Evolutionary conservation across 139 green algal genomes (phyloP), one percentile per base, ranked within the genome.

Genomic region (Ulvella scutata): DNA sequence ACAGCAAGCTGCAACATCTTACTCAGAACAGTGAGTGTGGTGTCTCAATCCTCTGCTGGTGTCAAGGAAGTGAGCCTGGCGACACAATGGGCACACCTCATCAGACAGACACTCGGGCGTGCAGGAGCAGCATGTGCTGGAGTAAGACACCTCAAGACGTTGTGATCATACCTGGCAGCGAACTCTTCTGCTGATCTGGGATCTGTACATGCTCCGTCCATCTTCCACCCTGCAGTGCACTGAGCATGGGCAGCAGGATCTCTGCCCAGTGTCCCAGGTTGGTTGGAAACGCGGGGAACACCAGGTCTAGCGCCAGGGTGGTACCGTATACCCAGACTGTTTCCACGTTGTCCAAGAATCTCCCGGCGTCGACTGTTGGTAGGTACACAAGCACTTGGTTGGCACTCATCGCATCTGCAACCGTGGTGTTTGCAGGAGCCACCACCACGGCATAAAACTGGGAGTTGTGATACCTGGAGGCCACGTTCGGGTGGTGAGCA

Each of bases 191-290:
- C n/a, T n/a, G n/a, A n/a, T n/a, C n/a, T n/a, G n/a, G n/a, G n/a
- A n/a, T 26, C 33, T 67, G 51, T 34, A 74, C 10, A 43, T 74
- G 62, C 29, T 74, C 28, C 3, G 38, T 38, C 82, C 82, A 86
- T 0, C 26, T 31, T 13, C 59, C 72, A n/a, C 44, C 35, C 1
- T 33, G 37, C 9, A 95, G 81, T 3, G 78, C 60, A 20, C 61
- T 86, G 75, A 84, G 89, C 3, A 86, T 38, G 3, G 88, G 86
- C 28, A 87, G 61, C 75, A 93, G 80, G 21, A 87, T 61, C 81
- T 95, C 88, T 2, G 80, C 77, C 89, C 89, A 96, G 79, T 92
- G 86, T 2, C 89, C 90, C 43, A 92, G 75, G 79, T 94, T 89
- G 51, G 90, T 81, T 0, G 85, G 77, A 73, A 84, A 89, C 21